Percentiles rank a stretch among this genome's conserved stretches.
Evolutionary conservation across 177 flowering plant species (phyloP).

Genomic region (Vitis hybrid): DNA sequence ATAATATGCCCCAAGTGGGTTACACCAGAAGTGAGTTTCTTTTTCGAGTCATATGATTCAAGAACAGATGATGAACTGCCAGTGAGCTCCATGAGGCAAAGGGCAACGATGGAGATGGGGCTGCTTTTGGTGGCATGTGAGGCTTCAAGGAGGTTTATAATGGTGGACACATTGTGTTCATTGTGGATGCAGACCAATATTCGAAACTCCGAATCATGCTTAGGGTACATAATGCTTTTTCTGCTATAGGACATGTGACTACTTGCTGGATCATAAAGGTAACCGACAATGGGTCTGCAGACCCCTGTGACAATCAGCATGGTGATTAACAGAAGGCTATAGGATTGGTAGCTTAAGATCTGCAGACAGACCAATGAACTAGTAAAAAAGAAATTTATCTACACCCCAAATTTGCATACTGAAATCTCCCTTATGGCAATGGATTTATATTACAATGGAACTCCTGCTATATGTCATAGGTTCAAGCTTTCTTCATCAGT

Average conservation of each 20-base stretch:
- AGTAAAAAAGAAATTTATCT: no score
- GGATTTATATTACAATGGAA: no score
- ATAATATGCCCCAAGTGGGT: conserved; percentile 23
- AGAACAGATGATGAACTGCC: conserved; percentile 49
- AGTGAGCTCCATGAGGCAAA: conserved; percentile 45
- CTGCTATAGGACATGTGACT: conserved; percentile 13
- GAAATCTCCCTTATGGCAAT: no score
- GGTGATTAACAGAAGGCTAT: no score
- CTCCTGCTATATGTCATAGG: no score
- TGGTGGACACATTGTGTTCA: conserved; percentile 36
- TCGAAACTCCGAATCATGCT: conserved; percentile 35
- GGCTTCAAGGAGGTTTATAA: conserved; percentile 41
- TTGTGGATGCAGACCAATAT: conserved; percentile 43
- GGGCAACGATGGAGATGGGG: conserved; percentile 25
- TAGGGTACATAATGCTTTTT: conserved; percentile 33
- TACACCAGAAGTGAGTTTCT: not conserved
- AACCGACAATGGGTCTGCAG: conserved; percentile 33
- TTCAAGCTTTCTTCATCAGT: no score
- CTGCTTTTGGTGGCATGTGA: conserved; percentile 30
- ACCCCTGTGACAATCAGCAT: conserved; percentile 4
- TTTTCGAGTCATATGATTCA: conserved; percentile 25
- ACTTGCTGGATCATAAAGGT: conserved; percentile 41
- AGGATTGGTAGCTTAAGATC: no score
- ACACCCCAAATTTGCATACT: no score
- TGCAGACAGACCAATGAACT: no score